Conservation (phyloP, 306 rosid genomes). For the Biancaea sappan region DNA sequence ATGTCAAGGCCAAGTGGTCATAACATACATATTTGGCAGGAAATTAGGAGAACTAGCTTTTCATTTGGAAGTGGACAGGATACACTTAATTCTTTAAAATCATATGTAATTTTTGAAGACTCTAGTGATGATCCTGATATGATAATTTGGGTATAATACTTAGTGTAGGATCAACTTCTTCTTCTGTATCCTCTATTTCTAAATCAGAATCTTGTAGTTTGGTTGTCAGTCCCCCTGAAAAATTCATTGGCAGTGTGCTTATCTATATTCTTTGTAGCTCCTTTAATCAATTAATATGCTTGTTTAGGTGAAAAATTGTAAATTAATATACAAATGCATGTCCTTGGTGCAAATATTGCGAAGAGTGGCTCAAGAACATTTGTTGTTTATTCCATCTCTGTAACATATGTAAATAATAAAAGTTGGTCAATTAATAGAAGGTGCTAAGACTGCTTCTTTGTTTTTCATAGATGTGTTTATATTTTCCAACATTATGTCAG, state of each 20-base stretch:
- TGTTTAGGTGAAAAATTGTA: slow-evolving; percentile 34
- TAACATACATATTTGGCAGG: too few relatives aligned
- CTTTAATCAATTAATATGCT: slow-evolving; percentile 26
- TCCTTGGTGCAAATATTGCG: slow-evolving; percentile 89
- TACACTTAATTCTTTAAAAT: slow-evolving; percentile 58
- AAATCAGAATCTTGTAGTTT: slow-evolving; percentile 36
- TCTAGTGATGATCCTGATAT: slow-evolving; percentile 73
- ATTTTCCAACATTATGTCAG: slow-evolving; percentile 17
- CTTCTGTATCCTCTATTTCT: slow-evolving; percentile 60
- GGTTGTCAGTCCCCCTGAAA: slow-evolving; percentile 50
- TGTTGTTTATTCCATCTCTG: slow-evolving; percentile 94
- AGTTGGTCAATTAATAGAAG: slow-evolving; percentile 98
- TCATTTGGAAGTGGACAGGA: too few relatives aligned
- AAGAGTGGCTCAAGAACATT: slow-evolving; percentile 91
- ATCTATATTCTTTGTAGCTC: slow-evolving; percentile 27
- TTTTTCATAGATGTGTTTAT: slow-evolving; percentile 25
- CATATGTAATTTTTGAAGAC: slow-evolving; percentile 48
- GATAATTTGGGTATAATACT: slow-evolving; percentile 71
- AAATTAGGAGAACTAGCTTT: too few relatives aligned
- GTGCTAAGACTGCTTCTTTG: slow-evolving; percentile 47
- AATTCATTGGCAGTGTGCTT: slow-evolving; percentile 66
- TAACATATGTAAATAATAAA: slow-evolving; percentile 76
- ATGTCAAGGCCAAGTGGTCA: slow-evolving; percentile 57
- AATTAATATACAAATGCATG: slow-evolving; percentile 60
- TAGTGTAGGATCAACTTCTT: slow-evolving; percentile 85